Conservation (phyloP, 768 basidiomycete genomes). For the Lyophyllum decastes region DNA sequence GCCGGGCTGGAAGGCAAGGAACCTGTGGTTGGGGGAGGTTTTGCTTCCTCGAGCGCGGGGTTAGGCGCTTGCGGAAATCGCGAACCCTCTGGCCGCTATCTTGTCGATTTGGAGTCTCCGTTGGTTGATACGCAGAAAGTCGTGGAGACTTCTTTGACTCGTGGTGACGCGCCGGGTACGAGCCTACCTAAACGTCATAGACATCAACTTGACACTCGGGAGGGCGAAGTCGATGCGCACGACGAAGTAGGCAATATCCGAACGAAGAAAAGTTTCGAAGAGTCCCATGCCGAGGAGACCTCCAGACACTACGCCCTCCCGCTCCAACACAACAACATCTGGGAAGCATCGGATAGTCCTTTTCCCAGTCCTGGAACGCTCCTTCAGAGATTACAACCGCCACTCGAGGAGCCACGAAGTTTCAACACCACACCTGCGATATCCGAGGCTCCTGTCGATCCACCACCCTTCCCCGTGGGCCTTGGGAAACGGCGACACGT, state of each 20-base stretch:
- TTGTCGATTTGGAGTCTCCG: neutral
- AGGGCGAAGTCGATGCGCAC: neutral
- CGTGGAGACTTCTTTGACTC: neutral
- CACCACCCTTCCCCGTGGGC: neutral
- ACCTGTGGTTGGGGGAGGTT: neutral
- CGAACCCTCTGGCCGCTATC: neutral
- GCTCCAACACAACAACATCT: neutral
- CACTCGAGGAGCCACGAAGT: neutral
- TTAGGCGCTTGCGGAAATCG: neutral
- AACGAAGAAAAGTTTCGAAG: too few relatives aligned
- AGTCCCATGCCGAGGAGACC: too few relatives aligned
- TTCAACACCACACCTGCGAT: neutral
- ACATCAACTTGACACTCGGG: too few relatives aligned
- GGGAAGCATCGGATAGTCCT: neutral
- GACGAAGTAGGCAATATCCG: too few relatives aligned
- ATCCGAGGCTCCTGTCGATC: neutral
- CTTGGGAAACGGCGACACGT: slow-evolving; percentile 10
- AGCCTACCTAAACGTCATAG: too few relatives aligned
- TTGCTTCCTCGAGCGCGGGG: neutral
- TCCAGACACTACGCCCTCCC: neutral
- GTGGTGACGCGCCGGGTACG: neutral
- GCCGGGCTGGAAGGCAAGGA: neutral
- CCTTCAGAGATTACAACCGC: slow-evolving; percentile 7
- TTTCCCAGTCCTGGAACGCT: neutral
- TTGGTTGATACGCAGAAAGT: neutral